Evolutionary conservation across 1,139 yeast species (phyloP), one percentile per base, ranked within the genome.

Genomic region (Blastobotrys malaysiensis): DNA sequence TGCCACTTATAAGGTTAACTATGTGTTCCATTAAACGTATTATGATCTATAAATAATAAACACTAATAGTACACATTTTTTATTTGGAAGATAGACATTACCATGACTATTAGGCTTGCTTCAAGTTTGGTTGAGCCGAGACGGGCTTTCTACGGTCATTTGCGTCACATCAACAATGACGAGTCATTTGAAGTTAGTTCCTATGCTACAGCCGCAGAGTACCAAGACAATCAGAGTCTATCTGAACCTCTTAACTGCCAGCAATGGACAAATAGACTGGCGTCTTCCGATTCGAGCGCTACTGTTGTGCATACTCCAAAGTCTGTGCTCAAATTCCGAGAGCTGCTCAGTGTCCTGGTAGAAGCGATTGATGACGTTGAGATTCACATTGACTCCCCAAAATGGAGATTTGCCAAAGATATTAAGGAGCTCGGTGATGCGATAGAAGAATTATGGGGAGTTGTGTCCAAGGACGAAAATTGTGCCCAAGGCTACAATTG

Each of bases 1-100:
- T 44, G 46, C 16, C 11, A 46, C 39, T 7, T 46, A 46, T 46
- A 46, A 26, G 31, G 48, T 46, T 22, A n/a, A 3, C 9, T 46
- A 31, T n/a, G 39, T 31, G 3, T 31, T 31, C 39, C 39, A 31
- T 31, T 31, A 31, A 31, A n/a, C 11, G 3, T 13, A 5, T 3
- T n/a, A 31, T 13, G 11, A 7, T 1, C 11, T 31, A 13, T 11
- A 16, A 31, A 7, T 31, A 31, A 31, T 13, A 13, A 31, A 31
- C 39, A 31, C n/a, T 5, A 22, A 22, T 5, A 22, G 26, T n/a
- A n/a, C n/a, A n/a, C n/a, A n/a, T n/a, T n/a, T n/a, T n/a, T n/a
- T n/a, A n/a, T n/a, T n/a, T n/a, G n/a, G n/a, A n/a, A n/a, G n/a
- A n/a, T n/a, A n/a, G n/a, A 26, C 11, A 22, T 7, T 9, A 26